phyloP scores from a whole-genome alignment of 2,329 filamentous ascomycete genomes.

The Aspergillus proliferans region DNA sequence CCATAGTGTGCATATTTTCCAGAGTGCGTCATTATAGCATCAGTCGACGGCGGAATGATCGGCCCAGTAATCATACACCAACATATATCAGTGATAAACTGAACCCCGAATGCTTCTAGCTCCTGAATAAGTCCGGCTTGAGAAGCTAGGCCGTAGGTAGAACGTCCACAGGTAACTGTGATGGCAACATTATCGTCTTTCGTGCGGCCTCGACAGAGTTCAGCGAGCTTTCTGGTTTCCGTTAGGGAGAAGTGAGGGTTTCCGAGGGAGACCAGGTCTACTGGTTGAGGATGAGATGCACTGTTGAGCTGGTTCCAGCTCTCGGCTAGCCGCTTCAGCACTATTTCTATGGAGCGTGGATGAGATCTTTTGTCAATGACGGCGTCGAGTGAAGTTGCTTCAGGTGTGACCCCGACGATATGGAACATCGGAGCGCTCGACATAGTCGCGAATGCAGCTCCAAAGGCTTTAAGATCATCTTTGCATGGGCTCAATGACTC shows the following conservation, averaged over 20 bases:
- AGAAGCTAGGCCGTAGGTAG: conserved; percentile 13
- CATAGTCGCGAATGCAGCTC: conserved; percentile 41
- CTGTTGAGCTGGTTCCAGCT: conserved; percentile 17
- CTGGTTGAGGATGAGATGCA: conserved; percentile 4
- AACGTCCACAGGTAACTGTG: conserved; percentile 17
- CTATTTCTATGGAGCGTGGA: not conserved
- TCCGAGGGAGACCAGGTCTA: conserved; percentile 40
- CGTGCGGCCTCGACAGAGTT: conserved; percentile 19
- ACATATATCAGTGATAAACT: conserved; percentile 42
- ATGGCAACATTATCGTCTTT: conserved; percentile 14
- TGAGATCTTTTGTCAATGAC: conserved; percentile 3
- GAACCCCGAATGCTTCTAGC: conserved; percentile 34
- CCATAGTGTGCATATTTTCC: conserved; percentile 44
- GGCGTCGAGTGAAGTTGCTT: conserved; percentile 18
- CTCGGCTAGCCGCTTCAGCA: conserved; percentile 2
- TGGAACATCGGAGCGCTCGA: conserved; percentile 43
- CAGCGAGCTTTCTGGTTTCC: conserved; percentile 30
- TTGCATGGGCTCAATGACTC: conserved; percentile 15
- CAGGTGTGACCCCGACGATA: conserved; percentile 36
- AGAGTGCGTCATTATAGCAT: conserved; percentile 41
- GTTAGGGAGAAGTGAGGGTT: conserved; percentile 42
- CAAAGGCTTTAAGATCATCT: conserved; percentile 39
- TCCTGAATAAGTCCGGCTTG: conserved; percentile 23
- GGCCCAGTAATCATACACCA: conserved; percentile 45
- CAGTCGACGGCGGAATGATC: conserved; percentile 21